phyloP scores from a whole-genome alignment of 495 filamentous ascomycete species.

The Articulospora tetracladia region DNA sequence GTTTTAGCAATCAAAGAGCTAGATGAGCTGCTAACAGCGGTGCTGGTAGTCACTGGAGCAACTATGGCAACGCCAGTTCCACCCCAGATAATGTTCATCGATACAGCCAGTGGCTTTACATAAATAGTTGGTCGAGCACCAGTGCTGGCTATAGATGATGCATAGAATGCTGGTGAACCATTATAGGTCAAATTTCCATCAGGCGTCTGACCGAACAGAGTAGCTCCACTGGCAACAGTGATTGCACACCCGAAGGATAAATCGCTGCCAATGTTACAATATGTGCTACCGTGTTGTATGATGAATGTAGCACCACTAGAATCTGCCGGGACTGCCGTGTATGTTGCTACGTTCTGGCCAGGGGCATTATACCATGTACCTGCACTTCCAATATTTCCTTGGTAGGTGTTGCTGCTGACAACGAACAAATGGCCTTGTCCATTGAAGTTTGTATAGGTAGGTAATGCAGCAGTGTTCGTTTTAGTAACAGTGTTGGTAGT shows the following conservation, averaged over 20 bases:
- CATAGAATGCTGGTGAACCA: no score
- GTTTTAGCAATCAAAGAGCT: not conserved
- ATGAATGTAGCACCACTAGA: not conserved
- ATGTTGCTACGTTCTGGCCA: conserved; percentile 3
- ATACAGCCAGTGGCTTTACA: not conserved
- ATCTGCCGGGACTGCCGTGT: conserved; percentile 1
- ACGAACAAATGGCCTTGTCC: conserved; percentile 1
- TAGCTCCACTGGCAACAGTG: no score
- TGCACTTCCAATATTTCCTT: conserved; percentile 1
- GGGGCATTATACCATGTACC: conserved; percentile 3
- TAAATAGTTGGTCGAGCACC: no score
- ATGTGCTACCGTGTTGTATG: not conserved
- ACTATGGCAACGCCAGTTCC: not conserved
- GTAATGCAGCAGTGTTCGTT: not conserved
- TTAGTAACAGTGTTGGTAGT: not conserved
- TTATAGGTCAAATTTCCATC: no score
- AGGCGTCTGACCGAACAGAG: no score
- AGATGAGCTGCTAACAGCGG: not conserved
- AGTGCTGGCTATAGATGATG: no score
- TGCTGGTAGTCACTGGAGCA: not conserved
- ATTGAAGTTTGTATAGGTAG: conserved; percentile 7
- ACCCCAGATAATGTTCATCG: not conserved
- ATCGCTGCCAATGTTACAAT: conserved; percentile 1
- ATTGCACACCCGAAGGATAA: not conserved
- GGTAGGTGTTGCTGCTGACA: not conserved